Conservation (phyloP, 176 grass and related monocot species). For the Oryza officinalis region DNA sequence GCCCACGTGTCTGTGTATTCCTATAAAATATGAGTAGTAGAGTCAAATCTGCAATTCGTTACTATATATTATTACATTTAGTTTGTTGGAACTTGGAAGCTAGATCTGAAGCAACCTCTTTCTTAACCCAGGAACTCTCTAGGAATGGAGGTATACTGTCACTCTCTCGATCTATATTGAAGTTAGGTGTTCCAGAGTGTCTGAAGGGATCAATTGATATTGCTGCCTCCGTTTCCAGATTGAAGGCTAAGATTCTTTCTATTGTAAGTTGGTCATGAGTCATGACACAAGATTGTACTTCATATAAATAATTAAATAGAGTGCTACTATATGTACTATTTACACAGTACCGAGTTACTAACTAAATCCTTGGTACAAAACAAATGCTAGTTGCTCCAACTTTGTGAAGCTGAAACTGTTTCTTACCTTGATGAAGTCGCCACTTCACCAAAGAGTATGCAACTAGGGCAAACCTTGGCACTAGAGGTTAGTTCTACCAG, state of each 20-base stretch:
- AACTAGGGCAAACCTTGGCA: slow-evolving; percentile 80
- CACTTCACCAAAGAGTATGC: slow-evolving; percentile 69
- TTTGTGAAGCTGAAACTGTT: slow-evolving; percentile 96
- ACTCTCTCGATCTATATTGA: slow-evolving; percentile 69
- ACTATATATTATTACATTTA: slow-evolving; percentile 10
- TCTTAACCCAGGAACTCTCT: slow-evolving; percentile 72
- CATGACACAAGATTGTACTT: slow-evolving; percentile 4
- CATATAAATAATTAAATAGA: not conserved
- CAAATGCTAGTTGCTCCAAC: slow-evolving; percentile 68
- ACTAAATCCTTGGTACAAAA: slow-evolving; percentile 35
- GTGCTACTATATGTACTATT: not conserved
- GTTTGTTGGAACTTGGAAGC: slow-evolving; percentile 17
- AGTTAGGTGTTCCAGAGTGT: slow-evolving; percentile 70
- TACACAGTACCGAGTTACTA: slow-evolving; percentile 19
- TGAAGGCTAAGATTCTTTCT: slow-evolving; percentile 91
- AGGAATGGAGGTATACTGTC: slow-evolving; percentile 91
- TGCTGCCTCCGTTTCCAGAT: slow-evolving; percentile 70
- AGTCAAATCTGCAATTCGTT: not conserved
- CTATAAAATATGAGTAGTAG: not conserved
- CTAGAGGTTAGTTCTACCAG: slow-evolving; percentile 64
- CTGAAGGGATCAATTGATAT: slow-evolving; percentile 69
- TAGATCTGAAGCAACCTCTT: slow-evolving; percentile 18
- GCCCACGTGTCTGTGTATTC: not conserved
- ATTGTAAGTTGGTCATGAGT: slow-evolving; percentile 64
- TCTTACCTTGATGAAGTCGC: slow-evolving; percentile 99